phyloP scores from a whole-genome alignment of 805 yeast genomes.

The Zygosaccharomyces rouxii region DNA sequence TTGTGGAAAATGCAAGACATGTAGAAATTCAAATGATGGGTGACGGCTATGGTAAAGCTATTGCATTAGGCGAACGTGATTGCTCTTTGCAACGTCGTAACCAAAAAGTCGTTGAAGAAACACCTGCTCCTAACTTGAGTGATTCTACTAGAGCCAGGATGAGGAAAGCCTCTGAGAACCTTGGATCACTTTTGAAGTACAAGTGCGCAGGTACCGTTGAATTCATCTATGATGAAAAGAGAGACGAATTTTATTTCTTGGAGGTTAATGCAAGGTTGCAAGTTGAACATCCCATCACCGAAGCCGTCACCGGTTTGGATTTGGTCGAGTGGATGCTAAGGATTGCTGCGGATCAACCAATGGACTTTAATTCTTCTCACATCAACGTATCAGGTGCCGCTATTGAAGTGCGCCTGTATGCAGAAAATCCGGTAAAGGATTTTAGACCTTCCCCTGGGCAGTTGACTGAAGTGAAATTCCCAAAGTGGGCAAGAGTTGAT shows the following conservation, averaged over 20 bases:
- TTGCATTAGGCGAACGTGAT: slow-evolving; percentile 95
- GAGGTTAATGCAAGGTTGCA: slow-evolving; percentile 96
- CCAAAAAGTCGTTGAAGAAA: slow-evolving; percentile 94
- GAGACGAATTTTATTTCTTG: slow-evolving; percentile 89
- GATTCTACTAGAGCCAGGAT: slow-evolving; percentile 66
- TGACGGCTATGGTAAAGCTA: slow-evolving; percentile 89
- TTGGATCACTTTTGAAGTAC: slow-evolving; percentile 79
- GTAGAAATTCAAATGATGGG: slow-evolving; percentile 97
- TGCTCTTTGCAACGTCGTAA: slow-evolving; percentile 96
- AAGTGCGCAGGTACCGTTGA: slow-evolving; percentile 98
- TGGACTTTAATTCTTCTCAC: slow-evolving; percentile 56
- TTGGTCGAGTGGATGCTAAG: slow-evolving; percentile 95
- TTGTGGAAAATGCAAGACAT: slow-evolving; percentile 92
- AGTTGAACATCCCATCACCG: slow-evolving; percentile 97
- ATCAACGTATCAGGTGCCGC: slow-evolving; percentile 76
- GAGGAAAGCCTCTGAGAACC: slow-evolving; percentile 79
- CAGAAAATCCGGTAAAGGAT: slow-evolving; percentile 94
- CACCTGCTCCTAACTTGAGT: slow-evolving; percentile 95
- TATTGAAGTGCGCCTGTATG: slow-evolving; percentile 94
- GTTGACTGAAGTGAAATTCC: slow-evolving; percentile 78
- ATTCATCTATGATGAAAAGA: slow-evolving; percentile 78
- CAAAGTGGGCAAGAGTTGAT: slow-evolving; percentile 88
- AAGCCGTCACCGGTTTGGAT: slow-evolving; percentile 89
- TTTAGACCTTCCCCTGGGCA: slow-evolving; percentile 97
- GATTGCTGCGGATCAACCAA: slow-evolving; percentile 87